A percentile compares a stretch with the other conserved stretches of the same genome.
phyloP scores from a whole-genome alignment of 2,329 filamentous ascomycete genomes.

The Talaromyces sp. region DNA sequence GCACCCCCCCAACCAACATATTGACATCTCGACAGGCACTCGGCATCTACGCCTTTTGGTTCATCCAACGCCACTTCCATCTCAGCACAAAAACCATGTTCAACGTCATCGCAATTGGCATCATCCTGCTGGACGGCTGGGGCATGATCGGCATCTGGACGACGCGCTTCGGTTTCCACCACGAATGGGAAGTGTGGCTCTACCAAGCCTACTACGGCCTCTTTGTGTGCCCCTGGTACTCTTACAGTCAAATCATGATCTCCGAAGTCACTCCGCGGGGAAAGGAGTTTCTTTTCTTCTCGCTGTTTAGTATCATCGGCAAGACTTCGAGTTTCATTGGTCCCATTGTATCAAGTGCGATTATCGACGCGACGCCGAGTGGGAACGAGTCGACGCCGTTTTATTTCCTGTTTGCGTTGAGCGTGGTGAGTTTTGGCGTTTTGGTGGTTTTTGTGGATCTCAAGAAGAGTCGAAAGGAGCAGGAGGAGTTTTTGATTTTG shows the following conservation, averaged over 20 bases:
- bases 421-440: slow-evolving; percentile 52
- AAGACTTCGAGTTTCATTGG: slow-evolving; percentile 67
- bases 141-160: slow-evolving; percentile 60
- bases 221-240: slow-evolving; percentile 67
- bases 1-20: background rate
- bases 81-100: slow-evolving; percentile 67
- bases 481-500: slow-evolving; percentile 54
- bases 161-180: slow-evolving; percentile 51
- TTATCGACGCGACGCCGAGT: slow-evolving; percentile 59
- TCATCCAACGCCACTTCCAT: slow-evolving; percentile 56
- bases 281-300: slow-evolving; percentile 69
- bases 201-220: slow-evolving; percentile 59
- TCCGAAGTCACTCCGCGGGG: slow-evolving; percentile 64
- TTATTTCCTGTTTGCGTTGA: slow-evolving; percentile 62
- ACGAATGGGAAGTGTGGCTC: slow-evolving; percentile 53
- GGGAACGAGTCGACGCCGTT: slow-evolving; percentile 60
- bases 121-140: slow-evolving; percentile 58
- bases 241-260: slow-evolving; percentile 68
- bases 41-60: slow-evolving; percentile 62
- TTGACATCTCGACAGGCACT: slow-evolving; percentile 30
- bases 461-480: slow-evolving; percentile 58
- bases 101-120: slow-evolving; percentile 58
- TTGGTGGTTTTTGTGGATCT: slow-evolving; percentile 58
- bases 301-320: slow-evolving; percentile 63
- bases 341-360: slow-evolving; percentile 64